Percentiles rank a stretch among this genome's conserved stretches.
Conservation (phyloP, 2,329 filamentous ascomycete genomes). For the Cadophora malorum region DNA sequence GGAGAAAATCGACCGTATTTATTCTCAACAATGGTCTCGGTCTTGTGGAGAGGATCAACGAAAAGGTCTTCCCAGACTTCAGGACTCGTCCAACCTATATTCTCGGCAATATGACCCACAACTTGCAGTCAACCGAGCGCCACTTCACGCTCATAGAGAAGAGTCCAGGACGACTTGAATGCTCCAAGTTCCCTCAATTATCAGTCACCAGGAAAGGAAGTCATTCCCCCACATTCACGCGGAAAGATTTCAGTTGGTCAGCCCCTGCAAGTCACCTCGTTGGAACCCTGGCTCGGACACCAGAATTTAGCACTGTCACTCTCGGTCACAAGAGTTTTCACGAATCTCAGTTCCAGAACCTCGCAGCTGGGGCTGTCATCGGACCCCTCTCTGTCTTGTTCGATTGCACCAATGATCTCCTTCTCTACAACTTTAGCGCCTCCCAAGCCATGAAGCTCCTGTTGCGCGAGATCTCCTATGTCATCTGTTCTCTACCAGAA, state of each 20-base stretch:
- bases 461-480: conserved; percentile 73
- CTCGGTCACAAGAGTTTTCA: conserved; percentile 68
- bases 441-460: conserved; percentile 73
- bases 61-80: conserved; percentile 71
- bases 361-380: conserved; percentile 77
- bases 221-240: conserved; percentile 28
- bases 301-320: conserved; percentile 65
- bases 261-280: conserved; percentile 64
- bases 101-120: conserved; percentile 45
- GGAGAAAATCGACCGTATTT: conserved; percentile 72
- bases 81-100: conserved; percentile 75
- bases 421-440: conserved; percentile 71
- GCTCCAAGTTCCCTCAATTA: conserved; percentile 43
- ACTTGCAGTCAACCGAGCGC: conserved; percentile 50
- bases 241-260: conserved; percentile 47
- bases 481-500: conserved; percentile 79
- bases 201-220: not conserved
- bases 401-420: conserved; percentile 74
- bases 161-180: conserved; percentile 45
- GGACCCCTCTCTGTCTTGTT: conserved; percentile 83
- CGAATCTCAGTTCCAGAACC: conserved; percentile 76
- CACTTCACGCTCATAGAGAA: conserved; percentile 51
- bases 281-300: conserved; percentile 65
- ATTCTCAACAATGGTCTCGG: conserved; percentile 86
- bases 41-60: conserved; percentile 78